phyloP scores from a whole-genome alignment of 1,284 basidiomycete species.

The Cutaneotrichosporon arboriforme region DNA sequence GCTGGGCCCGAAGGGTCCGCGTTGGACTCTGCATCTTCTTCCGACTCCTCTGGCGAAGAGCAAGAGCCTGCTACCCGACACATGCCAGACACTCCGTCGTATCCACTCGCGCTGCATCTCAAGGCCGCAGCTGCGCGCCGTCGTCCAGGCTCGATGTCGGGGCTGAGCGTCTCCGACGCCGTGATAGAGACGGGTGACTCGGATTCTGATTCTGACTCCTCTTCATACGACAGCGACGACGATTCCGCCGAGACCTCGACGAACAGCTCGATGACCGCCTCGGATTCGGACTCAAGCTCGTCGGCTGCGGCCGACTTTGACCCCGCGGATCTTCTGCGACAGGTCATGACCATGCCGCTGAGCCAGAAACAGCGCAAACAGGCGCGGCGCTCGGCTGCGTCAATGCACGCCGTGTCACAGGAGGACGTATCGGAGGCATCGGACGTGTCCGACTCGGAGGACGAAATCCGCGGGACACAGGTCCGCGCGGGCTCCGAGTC shows the following conservation, averaged over 20 bases:
- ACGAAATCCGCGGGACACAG: slow-evolving; percentile 7
- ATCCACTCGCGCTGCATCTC: slow-evolving; percentile 23
- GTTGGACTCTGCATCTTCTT: not conserved
- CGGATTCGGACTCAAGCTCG: slow-evolving; percentile 7
- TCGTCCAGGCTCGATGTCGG: slow-evolving; percentile 33
- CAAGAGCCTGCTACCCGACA: not conserved
- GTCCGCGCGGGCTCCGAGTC: slow-evolving; percentile 24
- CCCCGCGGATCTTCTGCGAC: slow-evolving; percentile 21
- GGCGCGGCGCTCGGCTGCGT: slow-evolving; percentile 30
- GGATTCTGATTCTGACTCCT: slow-evolving; percentile 18
- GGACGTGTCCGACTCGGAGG: slow-evolving; percentile 14
- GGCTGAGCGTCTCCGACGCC: slow-evolving; percentile 40
- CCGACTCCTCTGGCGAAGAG: not conserved
- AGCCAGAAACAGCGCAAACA: slow-evolving; percentile 22
- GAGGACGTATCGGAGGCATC: slow-evolving; percentile 12
- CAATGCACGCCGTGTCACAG: slow-evolving; percentile 23
- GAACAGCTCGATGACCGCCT: not conserved
- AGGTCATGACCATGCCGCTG: slow-evolving; percentile 30
- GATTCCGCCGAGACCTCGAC: slow-evolving; percentile 1
- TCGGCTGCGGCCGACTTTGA: slow-evolving; percentile 7
- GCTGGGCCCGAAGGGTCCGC: no score
- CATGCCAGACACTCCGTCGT: slow-evolving; percentile 9
- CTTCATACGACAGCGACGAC: not conserved
- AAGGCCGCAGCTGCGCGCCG: slow-evolving; percentile 24
- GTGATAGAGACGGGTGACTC: slow-evolving; percentile 38